Percentiles rank a stretch among this genome's conserved stretches.
phyloP scores from a whole-genome alignment of 2,329 filamentous ascomycete species.

The Parastagonospora nodorum region DNA sequence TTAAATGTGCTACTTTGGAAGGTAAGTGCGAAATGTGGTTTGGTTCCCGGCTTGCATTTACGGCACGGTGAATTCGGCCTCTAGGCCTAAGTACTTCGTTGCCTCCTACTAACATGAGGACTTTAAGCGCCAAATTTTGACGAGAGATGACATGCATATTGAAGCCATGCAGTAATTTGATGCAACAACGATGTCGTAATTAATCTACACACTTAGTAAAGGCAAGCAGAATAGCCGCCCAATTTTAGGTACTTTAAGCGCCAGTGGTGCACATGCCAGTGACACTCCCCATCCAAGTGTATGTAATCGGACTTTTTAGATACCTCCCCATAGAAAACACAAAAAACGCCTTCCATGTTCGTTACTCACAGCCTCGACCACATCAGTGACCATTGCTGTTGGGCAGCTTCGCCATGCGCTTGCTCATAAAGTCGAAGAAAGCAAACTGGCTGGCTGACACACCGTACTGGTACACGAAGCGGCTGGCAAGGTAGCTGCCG shows the following conservation, averaged over 20 bases:
- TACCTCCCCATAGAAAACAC: background rate
- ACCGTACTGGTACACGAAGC: constrained; percentile 96
- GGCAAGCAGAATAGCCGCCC: too few species aligned
- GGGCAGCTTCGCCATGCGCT: constrained; percentile 49
- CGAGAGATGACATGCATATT: too few species aligned
- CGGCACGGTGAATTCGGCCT: too few species aligned
- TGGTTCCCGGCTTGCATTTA: too few species aligned
- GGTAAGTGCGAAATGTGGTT: too few species aligned
- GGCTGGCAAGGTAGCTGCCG: constrained; percentile 89
- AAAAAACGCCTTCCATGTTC: background rate
- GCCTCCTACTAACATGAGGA: too few species aligned
- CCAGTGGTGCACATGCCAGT: background rate
- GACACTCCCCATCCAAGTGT: background rate
- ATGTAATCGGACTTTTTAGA: background rate
- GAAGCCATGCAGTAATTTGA: too few species aligned
- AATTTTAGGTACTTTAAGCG: background rate
- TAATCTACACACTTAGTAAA: too few species aligned
- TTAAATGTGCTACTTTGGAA: too few species aligned
- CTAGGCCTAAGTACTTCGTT: too few species aligned
- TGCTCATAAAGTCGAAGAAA: constrained; percentile 86
- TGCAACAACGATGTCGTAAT: too few species aligned
- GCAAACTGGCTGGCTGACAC: constrained; percentile 93
- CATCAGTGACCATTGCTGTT: constrained; percentile 8
- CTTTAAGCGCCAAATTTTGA: too few species aligned
- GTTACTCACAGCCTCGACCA: background rate